These are phyloP conservation scores for Tripidium arundinaceum DNA, from an alignment of 202 grass and related monocot genomes.

Conservation along the genomic window DNA sequence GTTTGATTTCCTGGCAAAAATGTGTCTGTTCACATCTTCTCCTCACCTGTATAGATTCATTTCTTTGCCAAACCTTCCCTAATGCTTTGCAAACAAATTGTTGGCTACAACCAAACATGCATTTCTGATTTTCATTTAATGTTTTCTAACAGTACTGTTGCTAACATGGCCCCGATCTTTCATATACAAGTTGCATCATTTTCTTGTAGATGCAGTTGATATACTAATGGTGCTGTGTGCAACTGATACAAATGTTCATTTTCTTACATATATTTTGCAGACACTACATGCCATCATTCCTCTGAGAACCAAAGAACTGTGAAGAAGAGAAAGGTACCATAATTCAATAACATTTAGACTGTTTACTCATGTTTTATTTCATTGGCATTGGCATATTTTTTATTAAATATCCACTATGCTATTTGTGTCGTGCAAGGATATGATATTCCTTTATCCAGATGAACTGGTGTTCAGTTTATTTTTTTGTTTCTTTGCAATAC, in stretches of 20 bases:
- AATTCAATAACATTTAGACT: neutral
- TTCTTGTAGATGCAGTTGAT: conserved; percentile 5
- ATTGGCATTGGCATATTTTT: neutral
- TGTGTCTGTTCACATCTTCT: neutral
- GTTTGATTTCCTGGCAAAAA: neutral
- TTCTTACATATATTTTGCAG: conserved; percentile 45
- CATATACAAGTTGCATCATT: neutral
- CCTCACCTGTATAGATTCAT: neutral
- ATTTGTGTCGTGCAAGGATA: neutral
- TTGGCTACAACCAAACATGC: neutral
- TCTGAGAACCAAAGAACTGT: conserved; percentile 36
- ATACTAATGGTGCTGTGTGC: conserved; percentile 12
- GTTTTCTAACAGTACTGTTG: conserved; percentile 4
- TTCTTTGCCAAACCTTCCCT: neutral
- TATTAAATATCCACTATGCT: neutral
- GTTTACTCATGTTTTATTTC: neutral
- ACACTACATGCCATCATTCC: conserved; percentile 31
- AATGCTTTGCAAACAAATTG: neutral
- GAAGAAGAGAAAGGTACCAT: conserved; percentile 81
- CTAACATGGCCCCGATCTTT: conserved; percentile 6
- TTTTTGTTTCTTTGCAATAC: conserved; percentile 18
- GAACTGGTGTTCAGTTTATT: conserved; percentile 9
- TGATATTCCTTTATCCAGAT: neutral
- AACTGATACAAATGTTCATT: conserved; percentile 32
- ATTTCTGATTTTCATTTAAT: neutral